Evolutionary conservation across 805 yeast genomes (phyloP).

Genomic region (Starmerella sp.): DNA sequence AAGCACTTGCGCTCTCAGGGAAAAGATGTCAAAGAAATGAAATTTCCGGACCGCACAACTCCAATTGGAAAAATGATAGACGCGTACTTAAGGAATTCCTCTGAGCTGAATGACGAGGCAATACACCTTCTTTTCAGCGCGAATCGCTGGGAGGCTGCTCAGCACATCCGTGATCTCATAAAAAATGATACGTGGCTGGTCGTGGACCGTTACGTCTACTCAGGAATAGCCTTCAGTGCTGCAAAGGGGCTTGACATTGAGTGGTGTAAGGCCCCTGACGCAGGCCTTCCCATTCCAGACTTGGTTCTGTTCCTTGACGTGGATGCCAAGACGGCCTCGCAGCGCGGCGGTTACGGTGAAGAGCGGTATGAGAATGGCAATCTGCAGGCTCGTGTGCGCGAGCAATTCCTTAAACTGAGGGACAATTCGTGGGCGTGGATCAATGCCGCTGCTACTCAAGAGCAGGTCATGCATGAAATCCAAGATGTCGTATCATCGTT

Average conservation of each 20-base stretch:
- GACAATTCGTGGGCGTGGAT: conserved; percentile 36
- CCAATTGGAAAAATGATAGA: conserved; percentile 70
- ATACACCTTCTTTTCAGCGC: conserved; percentile 85
- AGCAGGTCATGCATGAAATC: conserved; percentile 35
- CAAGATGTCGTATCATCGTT: background rate
- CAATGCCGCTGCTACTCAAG: conserved; percentile 51
- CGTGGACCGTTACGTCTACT: conserved; percentile 78
- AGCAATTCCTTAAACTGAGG: conserved; percentile 39
- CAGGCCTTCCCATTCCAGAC: conserved; percentile 81
- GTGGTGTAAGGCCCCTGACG: conserved; percentile 78
- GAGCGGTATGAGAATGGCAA: conserved; percentile 74
- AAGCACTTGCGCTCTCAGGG: conserved; percentile 25
- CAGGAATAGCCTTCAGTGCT: conserved; percentile 85
- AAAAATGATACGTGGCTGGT: conserved; percentile 48
- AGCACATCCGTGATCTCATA: conserved; percentile 37
- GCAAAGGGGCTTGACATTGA: conserved; percentile 64
- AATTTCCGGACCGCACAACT: conserved; percentile 84
- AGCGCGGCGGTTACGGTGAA: conserved; percentile 79
- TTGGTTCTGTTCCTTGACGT: conserved; percentile 64
- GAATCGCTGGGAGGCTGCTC: conserved; percentile 79
- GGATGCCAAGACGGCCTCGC: conserved; percentile 34
- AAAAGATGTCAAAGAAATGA: conserved; percentile 41
- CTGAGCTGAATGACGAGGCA: conserved; percentile 59
- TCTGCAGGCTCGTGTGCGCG: conserved; percentile 64
- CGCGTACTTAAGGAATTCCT: conserved; percentile 43